These are phyloP conservation scores for Polytrichum formosum DNA, from an alignment of 225 moss, liverwort and hornwort species.

Conservation along the genomic window DNA sequence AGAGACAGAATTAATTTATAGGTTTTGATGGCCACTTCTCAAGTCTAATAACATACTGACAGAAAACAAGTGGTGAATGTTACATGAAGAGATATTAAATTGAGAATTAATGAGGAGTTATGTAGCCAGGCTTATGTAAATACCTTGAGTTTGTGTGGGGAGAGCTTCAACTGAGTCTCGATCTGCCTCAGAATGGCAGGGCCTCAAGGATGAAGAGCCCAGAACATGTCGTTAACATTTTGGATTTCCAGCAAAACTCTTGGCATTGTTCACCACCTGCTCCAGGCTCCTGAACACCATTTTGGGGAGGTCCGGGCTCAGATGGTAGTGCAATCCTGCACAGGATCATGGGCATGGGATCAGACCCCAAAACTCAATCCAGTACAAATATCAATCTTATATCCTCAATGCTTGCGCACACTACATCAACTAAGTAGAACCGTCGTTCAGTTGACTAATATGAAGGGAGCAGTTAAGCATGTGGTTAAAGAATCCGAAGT, in stretches of 20 bases:
- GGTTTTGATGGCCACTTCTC: no score
- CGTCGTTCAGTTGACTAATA: neutral
- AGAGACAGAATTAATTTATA: no score
- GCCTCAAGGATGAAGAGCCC: constrained; percentile 28
- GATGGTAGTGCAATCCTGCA: constrained; percentile 20
- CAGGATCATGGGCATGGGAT: neutral
- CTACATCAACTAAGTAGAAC: neutral
- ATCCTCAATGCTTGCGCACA: neutral
- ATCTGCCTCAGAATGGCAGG: constrained; percentile 15
- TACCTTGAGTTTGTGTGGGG: constrained; percentile 11
- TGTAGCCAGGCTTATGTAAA: no score
- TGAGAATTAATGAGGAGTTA: no score
- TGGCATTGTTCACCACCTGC: constrained; percentile 8
- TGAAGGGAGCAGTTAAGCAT: neutral
- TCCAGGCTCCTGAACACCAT: constrained; percentile 17
- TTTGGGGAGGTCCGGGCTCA: neutral
- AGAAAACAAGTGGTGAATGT: no score
- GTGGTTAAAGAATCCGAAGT: neutral
- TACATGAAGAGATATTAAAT: no score
- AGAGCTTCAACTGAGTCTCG: constrained; percentile 7
- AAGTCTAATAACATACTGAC: no score
- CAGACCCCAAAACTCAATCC: neutral
- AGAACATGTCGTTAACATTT: constrained; percentile 33
- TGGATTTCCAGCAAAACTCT: constrained; percentile 23
- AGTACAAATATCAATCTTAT: neutral